A percentile compares a stretch with the other conserved stretches of the same genome.
These are phyloP conservation scores for Rhodotorula mucilaginosa DNA, from an alignment of 1,284 basidiomycete genomes.

Conservation along the genomic window DNA sequence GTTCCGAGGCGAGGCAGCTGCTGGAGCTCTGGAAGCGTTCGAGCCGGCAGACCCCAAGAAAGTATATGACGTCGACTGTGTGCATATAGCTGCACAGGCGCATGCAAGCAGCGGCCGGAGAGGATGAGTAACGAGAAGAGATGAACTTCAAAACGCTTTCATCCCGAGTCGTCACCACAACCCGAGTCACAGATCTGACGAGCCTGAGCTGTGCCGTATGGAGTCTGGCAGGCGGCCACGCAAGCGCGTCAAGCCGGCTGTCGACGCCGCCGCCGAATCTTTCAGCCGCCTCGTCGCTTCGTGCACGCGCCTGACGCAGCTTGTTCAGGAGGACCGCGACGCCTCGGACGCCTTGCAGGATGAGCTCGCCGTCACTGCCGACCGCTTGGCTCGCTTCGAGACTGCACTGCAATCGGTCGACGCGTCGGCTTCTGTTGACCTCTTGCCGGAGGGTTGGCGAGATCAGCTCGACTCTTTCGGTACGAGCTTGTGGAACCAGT, in stretches of 20 bases:
- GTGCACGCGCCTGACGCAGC: neutral
- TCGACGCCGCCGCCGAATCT: neutral
- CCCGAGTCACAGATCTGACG: no score
- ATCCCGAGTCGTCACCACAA: no score
- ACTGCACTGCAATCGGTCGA: neutral
- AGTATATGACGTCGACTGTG: no score
- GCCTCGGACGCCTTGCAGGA: no score
- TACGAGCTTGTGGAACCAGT: conserved; percentile 20
- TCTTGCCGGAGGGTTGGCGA: neutral
- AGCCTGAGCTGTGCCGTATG: neutral
- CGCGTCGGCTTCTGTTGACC: no score
- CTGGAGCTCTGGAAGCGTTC: no score
- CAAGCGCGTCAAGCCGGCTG: neutral
- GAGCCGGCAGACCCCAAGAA: no score
- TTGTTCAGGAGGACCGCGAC: neutral
- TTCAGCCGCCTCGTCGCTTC: neutral
- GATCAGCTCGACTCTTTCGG: conserved; percentile 22
- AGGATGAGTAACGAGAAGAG: no score
- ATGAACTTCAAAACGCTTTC: no score
- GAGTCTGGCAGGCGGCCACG: neutral
- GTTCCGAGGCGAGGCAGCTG: no score
- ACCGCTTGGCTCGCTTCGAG: neutral
- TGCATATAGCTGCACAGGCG: no score
- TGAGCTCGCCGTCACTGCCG: neutral
- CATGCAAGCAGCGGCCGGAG: no score